A percentile compares a stretch with the other conserved stretches of the same genome.
Evolutionary conservation across 2,329 filamentous ascomycete species (phyloP).

Genomic region (Hypocrella siamensis): DNA sequence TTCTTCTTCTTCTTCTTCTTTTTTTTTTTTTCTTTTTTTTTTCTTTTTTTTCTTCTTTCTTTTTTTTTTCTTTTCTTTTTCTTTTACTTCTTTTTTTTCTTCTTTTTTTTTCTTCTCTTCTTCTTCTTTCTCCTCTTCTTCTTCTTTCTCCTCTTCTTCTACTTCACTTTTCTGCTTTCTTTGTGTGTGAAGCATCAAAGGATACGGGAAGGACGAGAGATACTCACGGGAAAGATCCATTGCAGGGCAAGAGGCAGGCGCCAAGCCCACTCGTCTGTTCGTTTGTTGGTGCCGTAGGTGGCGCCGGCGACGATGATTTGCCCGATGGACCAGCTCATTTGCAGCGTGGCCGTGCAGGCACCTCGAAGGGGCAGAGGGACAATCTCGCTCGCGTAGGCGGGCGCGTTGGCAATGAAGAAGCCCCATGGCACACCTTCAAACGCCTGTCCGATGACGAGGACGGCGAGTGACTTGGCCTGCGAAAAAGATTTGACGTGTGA

Average conservation of each 20-base stretch:
- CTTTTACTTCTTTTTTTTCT: too few relatives aligned
- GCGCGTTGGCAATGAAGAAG: slow-evolving; percentile 46
- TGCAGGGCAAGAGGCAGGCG: slow-evolving; percentile 38
- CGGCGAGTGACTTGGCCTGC: slow-evolving; percentile 15
- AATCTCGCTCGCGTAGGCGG: slow-evolving; percentile 44
- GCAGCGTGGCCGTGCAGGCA: slow-evolving; percentile 41
- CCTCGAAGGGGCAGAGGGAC: slow-evolving; percentile 40
- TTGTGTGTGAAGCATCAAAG: too few relatives aligned
- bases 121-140: too few relatives aligned
- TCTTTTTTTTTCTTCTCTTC: too few relatives aligned
- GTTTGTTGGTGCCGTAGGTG: slow-evolving; percentile 33
- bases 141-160: too few relatives aligned
- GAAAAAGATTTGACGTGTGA: too few relatives aligned
- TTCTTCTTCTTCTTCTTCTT: too few relatives aligned
- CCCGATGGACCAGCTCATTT: slow-evolving; percentile 50
- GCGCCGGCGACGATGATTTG: slow-evolving; percentile 41
- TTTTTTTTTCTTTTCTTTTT: too few relatives aligned
- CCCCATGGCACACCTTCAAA: slow-evolving; percentile 47
- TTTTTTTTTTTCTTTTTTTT: too few relatives aligned
- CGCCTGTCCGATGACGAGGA: slow-evolving; percentile 34
- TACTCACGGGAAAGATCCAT: slow-evolving; percentile 34
- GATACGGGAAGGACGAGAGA: not conserved
- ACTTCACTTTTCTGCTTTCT: too few relatives aligned
- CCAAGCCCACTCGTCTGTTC: slow-evolving; percentile 10
- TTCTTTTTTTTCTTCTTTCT: too few relatives aligned